Evolutionary conservation across 495 filamentous ascomycete species (phyloP), one percentile per base, ranked within the genome.

Genomic region (Aspergillus panamensis): DNA sequence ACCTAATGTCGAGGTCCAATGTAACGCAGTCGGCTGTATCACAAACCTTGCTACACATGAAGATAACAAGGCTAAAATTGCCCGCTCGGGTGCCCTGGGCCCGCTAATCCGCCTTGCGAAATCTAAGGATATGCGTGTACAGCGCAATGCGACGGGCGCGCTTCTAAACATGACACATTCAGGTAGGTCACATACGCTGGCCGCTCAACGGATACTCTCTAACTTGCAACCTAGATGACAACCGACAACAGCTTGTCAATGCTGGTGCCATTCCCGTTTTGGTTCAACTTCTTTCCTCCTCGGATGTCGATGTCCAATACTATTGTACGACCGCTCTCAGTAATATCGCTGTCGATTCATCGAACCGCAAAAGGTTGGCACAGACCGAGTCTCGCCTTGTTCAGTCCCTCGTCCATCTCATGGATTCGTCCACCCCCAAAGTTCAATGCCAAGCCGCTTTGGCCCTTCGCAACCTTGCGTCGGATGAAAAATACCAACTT

Each of bases 81-180:
- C 94, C 61, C 85, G 90, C 45, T 97, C 95, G 10, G 94, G 95
- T 25, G 95, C 94, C 37, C 77, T 98, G 60, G 88, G 85, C 14
- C 95, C 94, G 7, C 76, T 98, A 53, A 98, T 95, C 30, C 82
- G 89, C 57, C 77, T 98, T 45, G 94, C 94, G 51, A 96, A 94
- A 72, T 97, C 94, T 13, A 97, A 94, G 73, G 94, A 98, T 61
- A 97, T 97, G 95, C 84, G 94, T 55, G 94, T 98, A 14, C 94
- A 98, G 77, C 83, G 94, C 61, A 98, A 98, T 73, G 94, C 94
- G 49, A 98, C 94, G 1, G 94, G 94, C 17, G 94, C 94, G 43
- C 76, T 98, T 42, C 81, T 98, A 30, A 98, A 98, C 70, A 98
- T 98, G 94, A 98, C 94, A 60, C 94, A 98, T 80, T 97, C 94